phyloP scores from a whole-genome alignment of 805 yeast species.

The Teunomyces stri region DNA sequence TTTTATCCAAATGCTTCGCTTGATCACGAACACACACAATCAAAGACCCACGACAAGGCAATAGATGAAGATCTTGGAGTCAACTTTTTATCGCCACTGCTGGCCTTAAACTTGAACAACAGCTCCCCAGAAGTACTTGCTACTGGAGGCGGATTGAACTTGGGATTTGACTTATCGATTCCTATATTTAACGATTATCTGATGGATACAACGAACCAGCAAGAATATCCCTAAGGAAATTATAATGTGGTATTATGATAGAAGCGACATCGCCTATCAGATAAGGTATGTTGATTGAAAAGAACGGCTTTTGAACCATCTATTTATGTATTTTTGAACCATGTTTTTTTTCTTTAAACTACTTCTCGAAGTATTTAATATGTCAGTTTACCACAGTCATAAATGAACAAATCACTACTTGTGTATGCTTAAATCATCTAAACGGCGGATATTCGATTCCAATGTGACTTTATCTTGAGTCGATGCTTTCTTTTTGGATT shows the following conservation, averaged over 20 bases:
- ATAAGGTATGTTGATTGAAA: too few species aligned
- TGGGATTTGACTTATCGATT: slow-evolving; percentile 11
- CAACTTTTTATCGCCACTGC: background rate
- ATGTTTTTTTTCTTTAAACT: slow-evolving; percentile 1
- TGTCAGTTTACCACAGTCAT: background rate
- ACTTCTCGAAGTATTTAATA: background rate
- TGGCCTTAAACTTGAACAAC: slow-evolving; percentile 4
- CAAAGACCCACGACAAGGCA: background rate
- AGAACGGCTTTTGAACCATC: background rate
- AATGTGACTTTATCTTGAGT: slow-evolving; percentile 11
- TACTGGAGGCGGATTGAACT: slow-evolving; percentile 7
- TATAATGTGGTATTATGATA: background rate
- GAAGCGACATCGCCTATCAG: background rate
- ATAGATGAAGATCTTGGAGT: slow-evolving; percentile 1
- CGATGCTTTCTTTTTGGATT: slow-evolving; percentile 10
- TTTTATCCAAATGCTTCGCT: slow-evolving; percentile 3
- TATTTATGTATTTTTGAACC: slow-evolving; percentile 3
- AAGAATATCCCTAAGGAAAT: background rate
- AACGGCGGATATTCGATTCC: slow-evolving; percentile 33
- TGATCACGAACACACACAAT: background rate
- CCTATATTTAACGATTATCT: slow-evolving; percentile 7
- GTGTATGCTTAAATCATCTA: slow-evolving; percentile 26
- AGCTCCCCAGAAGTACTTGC: slow-evolving; percentile 8
- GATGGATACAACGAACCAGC: background rate
- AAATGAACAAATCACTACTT: slow-evolving; percentile 1